A percentile compares a stretch with the other conserved stretches of the same genome.
phyloP scores from a whole-genome alignment of 371 early-diverging fungal species.

The Rhizomucor pusillus region DNA sequence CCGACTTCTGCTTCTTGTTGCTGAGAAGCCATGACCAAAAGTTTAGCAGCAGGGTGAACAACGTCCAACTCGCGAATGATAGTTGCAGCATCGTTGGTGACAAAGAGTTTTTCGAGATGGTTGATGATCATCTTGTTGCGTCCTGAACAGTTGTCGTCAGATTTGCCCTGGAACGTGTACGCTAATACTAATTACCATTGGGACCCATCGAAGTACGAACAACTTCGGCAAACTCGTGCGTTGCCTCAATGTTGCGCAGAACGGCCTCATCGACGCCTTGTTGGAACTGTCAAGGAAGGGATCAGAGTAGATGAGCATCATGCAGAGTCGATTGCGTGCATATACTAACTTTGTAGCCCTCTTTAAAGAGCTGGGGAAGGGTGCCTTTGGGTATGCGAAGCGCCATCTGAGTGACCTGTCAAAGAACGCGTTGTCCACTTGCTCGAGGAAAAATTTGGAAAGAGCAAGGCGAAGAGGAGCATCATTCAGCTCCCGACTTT shows the following conservation, averaged over 20 bases:
- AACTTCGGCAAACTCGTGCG: slow-evolving; percentile 88
- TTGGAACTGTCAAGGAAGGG: slow-evolving; percentile 60
- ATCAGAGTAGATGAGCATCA: background rate
- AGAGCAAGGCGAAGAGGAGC: too few relatives aligned
- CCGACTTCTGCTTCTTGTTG: slow-evolving; percentile 98
- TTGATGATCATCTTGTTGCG: slow-evolving; percentile 99
- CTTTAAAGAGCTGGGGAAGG: slow-evolving; percentile 90
- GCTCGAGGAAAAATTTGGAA: too few relatives aligned
- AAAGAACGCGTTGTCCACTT: too few relatives aligned
- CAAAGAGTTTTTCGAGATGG: slow-evolving; percentile 95
- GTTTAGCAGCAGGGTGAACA: slow-evolving; percentile 98
- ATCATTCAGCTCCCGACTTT: too few relatives aligned
- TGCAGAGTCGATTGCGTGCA: background rate
- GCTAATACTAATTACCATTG: slow-evolving; percentile 68
- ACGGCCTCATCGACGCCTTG: slow-evolving; percentile 98
- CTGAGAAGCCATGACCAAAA: slow-evolving; percentile 96
- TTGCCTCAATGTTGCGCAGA: slow-evolving; percentile 90
- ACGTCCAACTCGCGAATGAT: slow-evolving; percentile 98
- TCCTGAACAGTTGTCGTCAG: slow-evolving; percentile 49
- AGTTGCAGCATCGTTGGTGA: slow-evolving; percentile 99
- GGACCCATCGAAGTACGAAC: slow-evolving; percentile 96
- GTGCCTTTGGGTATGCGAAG: slow-evolving; percentile 91
- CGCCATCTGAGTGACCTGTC: slow-evolving; percentile 64
- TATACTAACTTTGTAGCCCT: slow-evolving; percentile 85
- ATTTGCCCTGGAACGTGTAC: background rate